Evolutionary conservation across 2,329 filamentous ascomycete genomes (phyloP), one percentile per base, ranked within the genome.

Genomic region (Colletotrichum sp.): DNA sequence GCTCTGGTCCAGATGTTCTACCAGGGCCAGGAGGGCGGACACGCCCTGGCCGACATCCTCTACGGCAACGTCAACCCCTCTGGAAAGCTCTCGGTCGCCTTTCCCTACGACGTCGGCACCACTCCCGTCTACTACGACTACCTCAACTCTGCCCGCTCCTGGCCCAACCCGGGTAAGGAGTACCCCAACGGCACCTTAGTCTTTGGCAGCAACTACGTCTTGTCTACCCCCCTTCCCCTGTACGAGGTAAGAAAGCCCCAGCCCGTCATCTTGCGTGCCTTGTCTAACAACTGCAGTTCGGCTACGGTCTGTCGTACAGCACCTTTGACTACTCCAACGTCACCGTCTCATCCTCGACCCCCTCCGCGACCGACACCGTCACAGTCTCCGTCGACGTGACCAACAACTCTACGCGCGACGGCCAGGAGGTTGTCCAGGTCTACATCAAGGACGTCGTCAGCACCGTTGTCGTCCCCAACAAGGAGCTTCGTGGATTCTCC

Each of bases 1-100:
- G 93, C 92, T 0, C 88, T 95, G 0, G 85, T 95, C 0, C 93
- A 95, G 80, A 93, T 95, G 82, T 95, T 95, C 84, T 95, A 95
- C 79, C 92, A 93, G 8, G 93, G 91, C 0, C 93, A 94, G 79
- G 87, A 94, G 84, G 93, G 92, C 28, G 93, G 93, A 0, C 85
- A 92, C 74, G 93, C 92, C 2, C 87, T 94, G 2, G 93, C 93
- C 0, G 91, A 94, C 76, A 86, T 94, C 34, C 86, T 94, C 3
- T 93, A 91, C 79, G 93, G 93, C 30, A 86, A 91, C 70, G 88
- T 90, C 68, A 94, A 93, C 82, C 93, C 93, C 0, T 92, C 90
- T 2, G 93, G 93, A 52, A 93, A 91, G 81, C 88, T 94, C 15
- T 89, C 90, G 2, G 92, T 95, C 38, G 91, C 90, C 13, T 92